phyloP scores from a whole-genome alignment of 2,329 filamentous ascomycete genomes.

The Claviceps humidiphila region DNA sequence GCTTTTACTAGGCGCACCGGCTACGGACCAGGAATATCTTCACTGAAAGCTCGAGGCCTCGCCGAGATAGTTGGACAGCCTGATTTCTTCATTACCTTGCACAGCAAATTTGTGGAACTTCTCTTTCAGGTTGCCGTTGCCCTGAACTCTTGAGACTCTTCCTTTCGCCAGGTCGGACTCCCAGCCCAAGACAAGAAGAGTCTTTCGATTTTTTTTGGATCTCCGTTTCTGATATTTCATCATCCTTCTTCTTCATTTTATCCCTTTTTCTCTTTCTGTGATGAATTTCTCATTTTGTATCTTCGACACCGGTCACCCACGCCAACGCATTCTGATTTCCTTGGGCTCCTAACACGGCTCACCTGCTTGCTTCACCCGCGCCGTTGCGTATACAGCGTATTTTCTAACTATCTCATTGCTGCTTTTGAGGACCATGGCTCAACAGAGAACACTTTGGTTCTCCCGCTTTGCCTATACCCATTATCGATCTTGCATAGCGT shows the following conservation, averaged over 20 bases:
- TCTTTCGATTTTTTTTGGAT: neutral
- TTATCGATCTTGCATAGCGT: constrained; percentile 3
- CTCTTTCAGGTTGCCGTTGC: constrained; percentile 45
- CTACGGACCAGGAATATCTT: constrained; percentile 40
- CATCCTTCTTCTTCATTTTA: neutral
- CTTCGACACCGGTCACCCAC: no score
- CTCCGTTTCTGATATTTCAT: neutral
- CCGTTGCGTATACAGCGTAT: neutral
- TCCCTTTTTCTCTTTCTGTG: neutral
- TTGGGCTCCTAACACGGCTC: neutral
- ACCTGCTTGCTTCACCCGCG: neutral
- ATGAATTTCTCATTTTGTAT: no score
- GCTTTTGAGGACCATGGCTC: neutral
- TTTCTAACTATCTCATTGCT: neutral
- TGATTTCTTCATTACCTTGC: constrained; percentile 56
- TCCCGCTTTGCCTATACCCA: neutral
- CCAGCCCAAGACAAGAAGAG: no score
- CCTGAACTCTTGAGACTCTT: constrained; percentile 29
- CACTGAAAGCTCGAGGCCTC: constrained; percentile 45
- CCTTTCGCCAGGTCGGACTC: neutral
- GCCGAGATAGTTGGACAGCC: constrained; percentile 53
- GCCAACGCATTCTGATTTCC: no score
- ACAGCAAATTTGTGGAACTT: constrained; percentile 49
- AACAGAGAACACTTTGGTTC: neutral
- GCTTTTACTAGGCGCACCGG: constrained; percentile 46